Base-by-base conservation (phyloP, 257 asterid genomes). In the Mentha longifolia region DNA sequence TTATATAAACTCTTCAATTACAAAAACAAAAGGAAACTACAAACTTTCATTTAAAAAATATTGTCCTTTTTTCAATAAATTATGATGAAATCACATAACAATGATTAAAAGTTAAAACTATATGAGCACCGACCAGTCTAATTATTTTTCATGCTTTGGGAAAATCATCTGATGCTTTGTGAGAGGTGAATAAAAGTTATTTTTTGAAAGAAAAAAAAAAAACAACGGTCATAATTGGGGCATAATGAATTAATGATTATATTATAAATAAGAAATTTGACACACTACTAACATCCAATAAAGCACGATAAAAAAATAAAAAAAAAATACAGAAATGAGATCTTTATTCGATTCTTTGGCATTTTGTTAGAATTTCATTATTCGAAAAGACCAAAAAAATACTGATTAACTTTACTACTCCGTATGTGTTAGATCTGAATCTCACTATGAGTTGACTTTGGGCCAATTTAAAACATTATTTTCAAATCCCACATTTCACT, bases 371-470 rank as follows among this genome's bases (percentile, higher is more conserved):
- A n/a, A 58, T 58, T 58, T 31, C 45, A 15, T 31, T 6, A 56
- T 12, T 5, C 1, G 19, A 56, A 11, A 25, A 28, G 9, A 25
- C 31, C 13, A 16, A 9, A 4, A 8, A 33, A 33, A 59, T 9
- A 49, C 37, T 37, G 16, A 59, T 1, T 13, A 25, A 13, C 39
- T 25, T 39, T 39, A 39, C 10, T 1, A n/a, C n/a, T n/a, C n/a
- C n/a, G n/a, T n/a, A 30, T 7, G 30, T 42, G n/a, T 55, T 57
- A 46, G 68, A 73, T 65, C 77, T 65, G 39, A 60, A 67, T 59
- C 65, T 74, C 10, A 74, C 0, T 19, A n/a, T 43, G 67, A 57
- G 61, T 70, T 57, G 45, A 43, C 41, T 43, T 22, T 0, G 28
- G 9, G 17, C 42, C 42, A 28, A 57, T 12, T 57, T 25, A 39